Conservation (phyloP, 169 alveolate species). For the Plasmodium vinckei region DNA sequence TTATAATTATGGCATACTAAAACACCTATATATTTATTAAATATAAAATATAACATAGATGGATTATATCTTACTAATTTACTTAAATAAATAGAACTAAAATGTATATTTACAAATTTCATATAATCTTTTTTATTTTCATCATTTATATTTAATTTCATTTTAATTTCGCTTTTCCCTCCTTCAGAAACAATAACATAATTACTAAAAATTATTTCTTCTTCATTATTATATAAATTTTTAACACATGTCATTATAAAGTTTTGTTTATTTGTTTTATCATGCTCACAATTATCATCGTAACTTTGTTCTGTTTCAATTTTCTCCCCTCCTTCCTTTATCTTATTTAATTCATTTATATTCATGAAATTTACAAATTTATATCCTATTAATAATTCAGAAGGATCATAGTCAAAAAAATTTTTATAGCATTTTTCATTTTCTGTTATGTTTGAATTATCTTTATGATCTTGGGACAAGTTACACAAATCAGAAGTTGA, state of each 20-base stretch:
- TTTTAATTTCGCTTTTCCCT: slow-evolving; percentile 77
- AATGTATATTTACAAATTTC: slow-evolving; percentile 91
- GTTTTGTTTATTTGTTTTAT: neutral
- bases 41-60: slow-evolving; percentile 91
- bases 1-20: slow-evolving; percentile 91
- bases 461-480: neutral
- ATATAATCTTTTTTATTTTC: slow-evolving; percentile 78
- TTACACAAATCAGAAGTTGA: slow-evolving; percentile 4
- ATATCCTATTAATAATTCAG: slow-evolving; percentile 63
- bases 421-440: slow-evolving; percentile 1
- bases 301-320: neutral
- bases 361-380: slow-evolving; percentile 45
- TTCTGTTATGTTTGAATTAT: neutral
- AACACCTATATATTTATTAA: slow-evolving; percentile 86
- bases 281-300: neutral
- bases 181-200: slow-evolving; percentile 83
- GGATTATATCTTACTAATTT: slow-evolving; percentile 80
- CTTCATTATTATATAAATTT: slow-evolving; percentile 59
- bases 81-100: slow-evolving; percentile 85
- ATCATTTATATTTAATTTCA: slow-evolving; percentile 48
- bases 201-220: slow-evolving; percentile 83
- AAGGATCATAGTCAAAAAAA: slow-evolving; percentile 43
- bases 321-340: neutral
- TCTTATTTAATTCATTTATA: neutral
- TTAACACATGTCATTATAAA: slow-evolving; percentile 38